phyloP scores from a whole-genome alignment of 2,329 filamentous ascomycete genomes.

The Phialophora tarda region DNA sequence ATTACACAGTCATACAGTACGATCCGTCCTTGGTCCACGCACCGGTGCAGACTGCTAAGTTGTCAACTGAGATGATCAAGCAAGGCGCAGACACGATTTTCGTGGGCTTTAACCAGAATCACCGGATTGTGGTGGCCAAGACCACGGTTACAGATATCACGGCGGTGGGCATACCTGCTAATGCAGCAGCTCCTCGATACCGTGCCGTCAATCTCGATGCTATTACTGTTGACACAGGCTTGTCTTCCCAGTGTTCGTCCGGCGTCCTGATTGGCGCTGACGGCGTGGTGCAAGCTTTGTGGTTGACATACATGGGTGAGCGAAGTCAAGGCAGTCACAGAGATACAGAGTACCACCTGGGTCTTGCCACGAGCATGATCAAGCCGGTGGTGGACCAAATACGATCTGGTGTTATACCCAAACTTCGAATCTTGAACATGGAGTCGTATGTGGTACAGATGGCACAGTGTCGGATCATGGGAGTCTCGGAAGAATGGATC shows the following conservation, averaged over 20 bases:
- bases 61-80: constrained; percentile 81
- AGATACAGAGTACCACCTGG: constrained; percentile 95
- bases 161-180: constrained; percentile 93
- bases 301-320: constrained; percentile 96
- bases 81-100: constrained; percentile 96
- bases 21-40: constrained; percentile 92
- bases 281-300: constrained; percentile 90
- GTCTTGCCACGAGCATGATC: constrained; percentile 84
- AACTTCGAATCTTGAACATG: constrained; percentile 87
- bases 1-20: constrained; percentile 95
- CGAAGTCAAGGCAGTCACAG: constrained; percentile 77
- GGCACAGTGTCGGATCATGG: constrained; percentile 96
- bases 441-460: constrained; percentile 96
- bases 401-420: constrained; percentile 76
- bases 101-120: constrained; percentile 96
- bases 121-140: constrained; percentile 88
- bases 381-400: constrained; percentile 88
- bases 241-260: constrained; percentile 89
- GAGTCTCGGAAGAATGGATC: constrained; percentile 95
- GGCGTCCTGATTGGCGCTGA: constrained; percentile 90
- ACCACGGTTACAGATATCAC: constrained; percentile 97
- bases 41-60: constrained; percentile 84
- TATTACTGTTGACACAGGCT: constrained; percentile 92
- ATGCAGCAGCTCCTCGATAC: constrained; percentile 87
- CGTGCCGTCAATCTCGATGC: constrained; percentile 95